Evolutionary conservation across 441 rosid species (phyloP).

Genomic region (Erodium chrysanthum): DNA sequence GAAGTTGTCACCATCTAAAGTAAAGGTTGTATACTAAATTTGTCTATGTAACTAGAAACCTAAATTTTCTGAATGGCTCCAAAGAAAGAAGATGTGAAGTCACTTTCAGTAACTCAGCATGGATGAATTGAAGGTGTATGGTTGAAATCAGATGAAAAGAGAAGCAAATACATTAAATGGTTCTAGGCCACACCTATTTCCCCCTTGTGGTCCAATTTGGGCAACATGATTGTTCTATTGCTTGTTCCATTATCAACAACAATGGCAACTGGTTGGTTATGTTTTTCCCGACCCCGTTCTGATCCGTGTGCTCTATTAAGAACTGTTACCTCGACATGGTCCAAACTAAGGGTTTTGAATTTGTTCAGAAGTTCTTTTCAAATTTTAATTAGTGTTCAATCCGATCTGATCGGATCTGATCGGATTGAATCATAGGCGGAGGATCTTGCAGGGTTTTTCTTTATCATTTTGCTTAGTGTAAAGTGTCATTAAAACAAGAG

Average conservation of each 20-base stretch:
- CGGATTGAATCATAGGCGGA: too few species aligned
- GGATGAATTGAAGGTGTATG: not conserved
- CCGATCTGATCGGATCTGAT: too few species aligned
- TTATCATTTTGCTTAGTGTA: not conserved
- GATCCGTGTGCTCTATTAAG: too few species aligned
- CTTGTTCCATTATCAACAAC: slow-evolving; percentile 3
- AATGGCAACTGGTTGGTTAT: not conserved
- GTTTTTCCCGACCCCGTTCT: too few species aligned
- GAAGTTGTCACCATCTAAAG: not conserved
- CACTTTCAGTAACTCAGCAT: slow-evolving; percentile 1
- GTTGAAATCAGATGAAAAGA: not conserved
- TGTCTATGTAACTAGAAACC: not conserved
- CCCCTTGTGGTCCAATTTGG: slow-evolving; percentile 4
- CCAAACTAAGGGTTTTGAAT: too few species aligned
- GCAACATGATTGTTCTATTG: not conserved
- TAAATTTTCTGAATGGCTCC: slow-evolving; percentile 1
- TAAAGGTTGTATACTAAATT: not conserved
- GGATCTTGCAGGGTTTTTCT: too few species aligned
- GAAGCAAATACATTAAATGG: not conserved
- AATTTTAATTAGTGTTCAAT: too few species aligned
- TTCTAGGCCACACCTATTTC: not conserved
- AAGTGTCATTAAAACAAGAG: not conserved
- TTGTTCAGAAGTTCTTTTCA: too few species aligned
- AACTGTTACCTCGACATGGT: too few species aligned
- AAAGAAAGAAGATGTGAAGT: slow-evolving; percentile 1